Percentiles rank a stretch among this genome's conserved stretches.
Evolutionary conservation across 352 stramenopile genomes (phyloP).

Genomic region (Phytophthora hibernalis): DNA sequence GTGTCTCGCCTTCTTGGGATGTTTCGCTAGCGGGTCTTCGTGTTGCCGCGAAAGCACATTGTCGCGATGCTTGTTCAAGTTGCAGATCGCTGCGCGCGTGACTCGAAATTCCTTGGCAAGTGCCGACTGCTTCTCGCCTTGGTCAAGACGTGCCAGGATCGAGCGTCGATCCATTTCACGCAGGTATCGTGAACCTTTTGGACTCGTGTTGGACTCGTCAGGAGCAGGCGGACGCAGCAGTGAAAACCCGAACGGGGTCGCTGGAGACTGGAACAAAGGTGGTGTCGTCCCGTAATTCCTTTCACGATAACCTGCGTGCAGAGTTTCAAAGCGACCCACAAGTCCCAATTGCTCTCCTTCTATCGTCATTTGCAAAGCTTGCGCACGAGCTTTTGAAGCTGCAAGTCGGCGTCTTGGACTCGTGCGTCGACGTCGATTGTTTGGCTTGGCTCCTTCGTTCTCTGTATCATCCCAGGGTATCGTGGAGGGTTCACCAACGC

Average conservation of each 20-base stretch:
- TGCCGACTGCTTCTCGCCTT: slow-evolving; percentile 53
- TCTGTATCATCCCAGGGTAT: slow-evolving; percentile 12
- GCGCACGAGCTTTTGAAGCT: slow-evolving; percentile 26
- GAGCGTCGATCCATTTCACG: slow-evolving; percentile 58
- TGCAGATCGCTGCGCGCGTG: slow-evolving; percentile 65
- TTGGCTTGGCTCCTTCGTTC: slow-evolving; percentile 1
- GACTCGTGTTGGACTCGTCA: slow-evolving; percentile 11
- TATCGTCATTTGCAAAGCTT: slow-evolving; percentile 11
- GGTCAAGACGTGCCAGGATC: slow-evolving; percentile 50
- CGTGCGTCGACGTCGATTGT: slow-evolving; percentile 20
- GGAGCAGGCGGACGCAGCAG: neutral
- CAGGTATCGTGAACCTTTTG: slow-evolving; percentile 48
- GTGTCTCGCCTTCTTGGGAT: slow-evolving; percentile 38
- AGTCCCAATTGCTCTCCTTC: neutral
- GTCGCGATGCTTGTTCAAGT: slow-evolving; percentile 60
- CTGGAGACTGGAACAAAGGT: neutral
- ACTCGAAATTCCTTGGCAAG: slow-evolving; percentile 69
- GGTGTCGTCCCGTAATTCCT: slow-evolving; percentile 5
- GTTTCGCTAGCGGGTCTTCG: slow-evolving; percentile 56
- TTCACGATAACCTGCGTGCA: neutral
- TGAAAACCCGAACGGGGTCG: neutral
- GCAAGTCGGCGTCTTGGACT: slow-evolving; percentile 33
- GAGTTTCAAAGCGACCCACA: neutral
- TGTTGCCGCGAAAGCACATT: slow-evolving; percentile 46
- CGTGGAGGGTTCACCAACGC: neutral